Conservation (phyloP, 2,329 filamentous ascomycete genomes). For the Sclerotinia glacialis region DNA sequence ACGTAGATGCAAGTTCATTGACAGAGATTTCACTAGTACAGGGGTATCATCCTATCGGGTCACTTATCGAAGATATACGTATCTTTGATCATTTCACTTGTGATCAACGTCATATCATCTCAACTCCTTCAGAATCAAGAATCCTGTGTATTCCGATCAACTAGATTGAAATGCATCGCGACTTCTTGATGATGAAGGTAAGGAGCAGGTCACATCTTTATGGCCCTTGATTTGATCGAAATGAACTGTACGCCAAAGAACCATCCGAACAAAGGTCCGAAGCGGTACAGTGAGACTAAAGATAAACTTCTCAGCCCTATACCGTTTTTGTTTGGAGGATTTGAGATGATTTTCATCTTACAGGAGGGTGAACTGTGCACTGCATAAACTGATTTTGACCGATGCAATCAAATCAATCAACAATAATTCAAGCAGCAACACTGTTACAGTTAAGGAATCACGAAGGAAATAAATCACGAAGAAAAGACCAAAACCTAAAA, state of each 20-base stretch:
- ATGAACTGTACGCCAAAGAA: not conserved
- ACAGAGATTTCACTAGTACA: conserved; percentile 17
- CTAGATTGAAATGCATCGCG: not conserved
- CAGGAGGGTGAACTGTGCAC: conserved; percentile 18
- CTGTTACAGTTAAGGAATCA: not conserved
- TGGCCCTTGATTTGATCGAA: conserved; percentile 12
- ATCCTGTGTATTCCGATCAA: not conserved
- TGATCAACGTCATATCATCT: conserved; percentile 8
- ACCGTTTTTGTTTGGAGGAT: not conserved
- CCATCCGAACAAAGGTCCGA: not conserved
- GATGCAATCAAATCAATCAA: not conserved
- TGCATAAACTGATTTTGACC: conserved; percentile 3
- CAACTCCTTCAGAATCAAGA: not conserved
- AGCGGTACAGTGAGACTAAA: not conserved
- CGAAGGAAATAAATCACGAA: too few species aligned
- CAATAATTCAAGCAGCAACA: not conserved
- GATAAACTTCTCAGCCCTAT: conserved; percentile 20
- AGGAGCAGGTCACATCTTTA: not conserved
- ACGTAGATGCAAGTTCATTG: conserved; percentile 14
- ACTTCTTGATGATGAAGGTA: not conserved
- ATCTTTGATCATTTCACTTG: not conserved
- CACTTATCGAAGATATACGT: conserved; percentile 9
- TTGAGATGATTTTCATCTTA: conserved; percentile 14
- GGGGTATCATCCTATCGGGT: conserved; percentile 14
- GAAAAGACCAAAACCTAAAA: not conserved